Percentiles rank a stretch among this genome's conserved stretches.
Conservation (phyloP, 805 yeast species). For the Helenozyma rhizophorensis region DNA sequence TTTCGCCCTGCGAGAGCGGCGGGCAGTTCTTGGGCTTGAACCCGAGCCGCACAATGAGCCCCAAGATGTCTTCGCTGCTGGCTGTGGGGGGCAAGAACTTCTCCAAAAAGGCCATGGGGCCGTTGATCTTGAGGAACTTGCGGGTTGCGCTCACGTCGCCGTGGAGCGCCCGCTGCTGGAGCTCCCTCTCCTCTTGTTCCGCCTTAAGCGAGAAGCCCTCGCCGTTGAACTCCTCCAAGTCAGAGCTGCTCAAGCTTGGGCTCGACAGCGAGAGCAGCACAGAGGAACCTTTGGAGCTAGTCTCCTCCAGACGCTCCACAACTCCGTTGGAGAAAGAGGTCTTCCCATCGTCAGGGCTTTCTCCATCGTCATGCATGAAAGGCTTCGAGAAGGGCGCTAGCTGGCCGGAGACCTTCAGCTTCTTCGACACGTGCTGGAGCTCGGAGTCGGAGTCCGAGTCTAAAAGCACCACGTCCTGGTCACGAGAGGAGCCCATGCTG, state of each 20-base stretch:
- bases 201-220: too few species aligned
- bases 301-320: too few species aligned
- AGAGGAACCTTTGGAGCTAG: too few species aligned
- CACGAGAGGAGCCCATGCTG: conserved; percentile 1
- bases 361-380: conserved; percentile 10
- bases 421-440: conserved; percentile 7
- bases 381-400: conserved; percentile 14
- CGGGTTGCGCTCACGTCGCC: conserved; percentile 24
- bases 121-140: conserved; percentile 53
- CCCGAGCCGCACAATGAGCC: conserved; percentile 61
- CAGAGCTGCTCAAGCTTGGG: conserved; percentile 6
- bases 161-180: not conserved
- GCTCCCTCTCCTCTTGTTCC: not conserved
- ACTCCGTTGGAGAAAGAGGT: too few species aligned
- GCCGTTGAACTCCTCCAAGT: conserved; percentile 9
- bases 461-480: conserved; percentile 9
- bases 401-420: conserved; percentile 3
- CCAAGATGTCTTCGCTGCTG: conserved; percentile 51
- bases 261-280: conserved; percentile 5
- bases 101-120: conserved; percentile 56
- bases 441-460: conserved; percentile 16
- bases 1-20: conserved; percentile 34
- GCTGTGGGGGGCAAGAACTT: conserved; percentile 60
- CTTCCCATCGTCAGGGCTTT: too few species aligned
- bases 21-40: conserved; percentile 37